A percentile compares a stretch with the other conserved stretches of the same genome.
These are phyloP conservation scores for Beauveria brongniartii DNA, from an alignment of 2,329 filamentous ascomycete species.

Conservation along the genomic window DNA sequence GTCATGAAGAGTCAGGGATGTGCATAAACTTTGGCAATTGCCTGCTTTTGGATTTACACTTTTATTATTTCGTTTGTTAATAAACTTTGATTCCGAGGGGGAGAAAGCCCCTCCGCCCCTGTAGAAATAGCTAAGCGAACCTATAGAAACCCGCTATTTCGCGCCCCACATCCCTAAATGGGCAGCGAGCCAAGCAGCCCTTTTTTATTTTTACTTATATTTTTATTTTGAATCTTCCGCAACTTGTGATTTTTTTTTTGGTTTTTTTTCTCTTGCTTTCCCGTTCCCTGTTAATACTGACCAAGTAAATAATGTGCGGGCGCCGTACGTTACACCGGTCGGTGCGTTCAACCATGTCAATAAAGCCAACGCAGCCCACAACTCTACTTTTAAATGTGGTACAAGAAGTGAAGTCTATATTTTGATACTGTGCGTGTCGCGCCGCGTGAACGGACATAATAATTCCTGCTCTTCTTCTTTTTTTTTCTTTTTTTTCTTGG, in stretches of 20 bases:
- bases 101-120: background rate
- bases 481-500: no score
- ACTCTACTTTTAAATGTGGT: no score
- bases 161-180: slow-evolving; percentile 9
- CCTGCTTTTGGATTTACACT: background rate
- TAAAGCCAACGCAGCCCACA: no score
- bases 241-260: background rate
- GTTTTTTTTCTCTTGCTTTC: background rate
- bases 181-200: background rate
- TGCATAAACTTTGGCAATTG: background rate
- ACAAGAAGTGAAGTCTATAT: no score
- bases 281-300: background rate
- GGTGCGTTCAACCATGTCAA: background rate
- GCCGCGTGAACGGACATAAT: no score
- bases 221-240: background rate
- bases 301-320: background rate
- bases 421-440: no score
- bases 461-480: no score
- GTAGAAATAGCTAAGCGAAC: background rate
- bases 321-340: background rate
- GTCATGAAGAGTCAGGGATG: background rate
- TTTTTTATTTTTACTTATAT: background rate
- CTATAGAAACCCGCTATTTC: background rate
- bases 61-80: background rate
- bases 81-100: background rate